These are phyloP conservation scores for Fusarium temperatum DNA, from an alignment of 2,329 filamentous ascomycete genomes.

Conservation along the genomic window DNA sequence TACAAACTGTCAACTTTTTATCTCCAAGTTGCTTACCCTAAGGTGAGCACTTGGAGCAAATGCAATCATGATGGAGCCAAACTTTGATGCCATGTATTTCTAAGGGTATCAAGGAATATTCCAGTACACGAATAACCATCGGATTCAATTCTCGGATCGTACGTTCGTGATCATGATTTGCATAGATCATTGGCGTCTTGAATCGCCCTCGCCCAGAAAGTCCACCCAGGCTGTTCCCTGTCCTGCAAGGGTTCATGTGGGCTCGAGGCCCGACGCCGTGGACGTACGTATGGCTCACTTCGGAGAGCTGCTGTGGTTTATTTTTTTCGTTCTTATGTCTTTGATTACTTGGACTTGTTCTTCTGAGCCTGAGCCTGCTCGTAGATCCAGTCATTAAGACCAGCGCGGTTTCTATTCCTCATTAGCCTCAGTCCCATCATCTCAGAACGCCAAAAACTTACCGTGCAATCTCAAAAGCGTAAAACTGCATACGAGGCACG, in stretches of 20 bases:
- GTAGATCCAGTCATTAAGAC: constrained; percentile 97
- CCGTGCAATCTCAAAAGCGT: constrained; percentile 63
- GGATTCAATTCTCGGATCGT: background rate
- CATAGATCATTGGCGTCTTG: constrained; percentile 1
- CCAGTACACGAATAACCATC: constrained; percentile 6
- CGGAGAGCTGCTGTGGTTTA: constrained; percentile 4
- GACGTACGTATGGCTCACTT: constrained; percentile 8
- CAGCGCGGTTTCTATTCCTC: constrained; percentile 77
- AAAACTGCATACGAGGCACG: constrained; percentile 66
- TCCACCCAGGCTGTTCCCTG: background rate
- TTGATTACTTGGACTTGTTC: constrained; percentile 41
- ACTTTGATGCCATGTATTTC: constrained; percentile 28
- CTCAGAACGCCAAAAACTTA: background rate
- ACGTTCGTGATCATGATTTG: background rate
- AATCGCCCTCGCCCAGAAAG: background rate
- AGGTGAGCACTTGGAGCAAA: no score
- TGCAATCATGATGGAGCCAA: background rate
- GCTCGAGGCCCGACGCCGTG: constrained; percentile 9
- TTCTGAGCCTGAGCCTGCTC: constrained; percentile 77
- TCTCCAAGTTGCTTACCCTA: background rate
- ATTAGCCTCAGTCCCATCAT: background rate
- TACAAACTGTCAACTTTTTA: background rate
- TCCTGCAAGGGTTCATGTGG: background rate
- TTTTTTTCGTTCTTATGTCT: background rate
- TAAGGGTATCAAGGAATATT: constrained; percentile 30